phyloP scores from a whole-genome alignment of 2,329 filamentous ascomycete genomes.

The Neophaeococcomyces mojaviensis region DNA sequence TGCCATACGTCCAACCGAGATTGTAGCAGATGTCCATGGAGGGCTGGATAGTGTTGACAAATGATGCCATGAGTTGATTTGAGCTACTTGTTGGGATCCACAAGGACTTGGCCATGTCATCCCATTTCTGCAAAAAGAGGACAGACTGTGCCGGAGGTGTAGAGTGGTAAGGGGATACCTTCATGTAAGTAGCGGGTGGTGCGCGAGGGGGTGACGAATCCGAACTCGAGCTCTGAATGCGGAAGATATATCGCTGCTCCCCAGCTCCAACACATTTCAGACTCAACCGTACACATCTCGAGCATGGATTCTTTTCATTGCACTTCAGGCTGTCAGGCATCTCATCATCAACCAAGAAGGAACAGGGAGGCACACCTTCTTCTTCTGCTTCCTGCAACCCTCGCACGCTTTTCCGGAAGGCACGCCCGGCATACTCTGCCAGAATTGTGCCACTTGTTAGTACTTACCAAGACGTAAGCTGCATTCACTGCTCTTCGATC shows the following conservation, averaged over 20 bases:
- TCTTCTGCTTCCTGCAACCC: slow-evolving; percentile 46
- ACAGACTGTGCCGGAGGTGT: not conserved
- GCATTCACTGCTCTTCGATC: too few relatives aligned
- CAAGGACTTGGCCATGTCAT: not conserved
- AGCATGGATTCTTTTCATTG: slow-evolving; percentile 40
- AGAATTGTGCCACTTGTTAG: too few relatives aligned
- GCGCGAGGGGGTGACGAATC: not conserved
- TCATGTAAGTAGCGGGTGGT: not conserved
- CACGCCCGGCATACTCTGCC: slow-evolving; percentile 48
- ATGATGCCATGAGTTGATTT: slow-evolving; percentile 27
- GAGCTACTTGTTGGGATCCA: slow-evolving; percentile 28
- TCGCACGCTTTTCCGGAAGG: slow-evolving; percentile 46
- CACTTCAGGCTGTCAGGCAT: slow-evolving; percentile 33
- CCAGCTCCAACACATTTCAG: slow-evolving; percentile 42
- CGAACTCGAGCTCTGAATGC: slow-evolving; percentile 25
- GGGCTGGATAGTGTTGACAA: slow-evolving; percentile 29
- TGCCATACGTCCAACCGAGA: slow-evolving; percentile 40
- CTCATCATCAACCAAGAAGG: not conserved
- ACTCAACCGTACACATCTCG: slow-evolving; percentile 40
- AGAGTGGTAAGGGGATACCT: too few relatives aligned
- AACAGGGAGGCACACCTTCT: slow-evolving; percentile 38
- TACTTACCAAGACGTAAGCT: too few relatives aligned
- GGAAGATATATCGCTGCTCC: slow-evolving; percentile 44
- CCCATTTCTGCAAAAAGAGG: too few relatives aligned
- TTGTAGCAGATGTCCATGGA: slow-evolving; percentile 42